A percentile compares a stretch with the other conserved stretches of the same genome.
phyloP scores from a whole-genome alignment of 805 yeast species.

The Nakazawaea molendinolei region DNA sequence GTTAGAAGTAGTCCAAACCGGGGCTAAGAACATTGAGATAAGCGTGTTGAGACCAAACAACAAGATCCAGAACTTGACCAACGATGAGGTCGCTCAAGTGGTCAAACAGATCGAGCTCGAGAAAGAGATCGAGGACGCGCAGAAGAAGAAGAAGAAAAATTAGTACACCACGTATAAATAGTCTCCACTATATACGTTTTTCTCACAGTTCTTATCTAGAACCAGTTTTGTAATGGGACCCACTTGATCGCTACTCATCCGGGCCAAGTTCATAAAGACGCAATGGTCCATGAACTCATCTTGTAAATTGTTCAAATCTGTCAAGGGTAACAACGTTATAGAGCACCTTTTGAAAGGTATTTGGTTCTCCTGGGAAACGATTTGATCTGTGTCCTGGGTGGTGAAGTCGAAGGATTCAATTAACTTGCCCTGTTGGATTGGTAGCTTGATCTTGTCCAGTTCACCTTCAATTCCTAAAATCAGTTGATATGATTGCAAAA shows the following conservation, averaged over 20 bases:
- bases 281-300: background rate
- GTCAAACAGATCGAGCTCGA: slow-evolving; percentile 85
- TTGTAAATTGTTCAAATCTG: slow-evolving; percentile 3
- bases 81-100: slow-evolving; percentile 65
- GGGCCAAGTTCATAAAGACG: background rate
- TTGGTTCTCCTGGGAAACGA: slow-evolving; percentile 1
- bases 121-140: slow-evolving; percentile 76
- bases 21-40: slow-evolving; percentile 92
- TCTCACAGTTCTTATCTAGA: slow-evolving; percentile 1
- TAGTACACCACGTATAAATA: slow-evolving; percentile 5
- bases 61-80: slow-evolving; percentile 49
- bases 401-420: slow-evolving; percentile 1
- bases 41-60: slow-evolving; percentile 74
- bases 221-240: background rate
- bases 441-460: background rate
- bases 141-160: slow-evolving; percentile 38
- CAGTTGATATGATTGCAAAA: slow-evolving; percentile 5
- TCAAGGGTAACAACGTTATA: slow-evolving; percentile 9
- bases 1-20: slow-evolving; percentile 95
- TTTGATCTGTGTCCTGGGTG: background rate
- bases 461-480: background rate
- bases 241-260: background rate
- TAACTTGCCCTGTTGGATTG: background rate
- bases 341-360: slow-evolving; percentile 11
- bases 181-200: slow-evolving; percentile 11